A percentile compares a stretch with the other conserved stretches of the same genome.
phyloP scores from a whole-genome alignment of 441 rosid genomes.

The Erodium moschatum region DNA sequence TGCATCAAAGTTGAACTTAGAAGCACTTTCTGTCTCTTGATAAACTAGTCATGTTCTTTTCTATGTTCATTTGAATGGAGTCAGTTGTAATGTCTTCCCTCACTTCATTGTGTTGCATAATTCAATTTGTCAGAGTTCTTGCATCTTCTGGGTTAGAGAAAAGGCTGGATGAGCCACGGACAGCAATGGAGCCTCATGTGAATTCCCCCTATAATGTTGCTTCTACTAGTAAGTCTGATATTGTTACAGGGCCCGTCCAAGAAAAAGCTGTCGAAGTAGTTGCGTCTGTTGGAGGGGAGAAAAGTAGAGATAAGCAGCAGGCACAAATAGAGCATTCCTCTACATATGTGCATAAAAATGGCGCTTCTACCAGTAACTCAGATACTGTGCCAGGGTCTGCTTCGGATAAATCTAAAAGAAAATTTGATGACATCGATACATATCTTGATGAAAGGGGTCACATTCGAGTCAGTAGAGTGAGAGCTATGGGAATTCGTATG shows the following conservation, averaged over 20 bases:
- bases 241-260: conserved; percentile 26
- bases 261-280: conserved; percentile 27
- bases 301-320: conserved; percentile 34
- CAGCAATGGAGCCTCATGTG: conserved; percentile 24
- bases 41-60: conserved; percentile 8
- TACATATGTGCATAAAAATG: conserved; percentile 27
- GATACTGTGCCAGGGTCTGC: conserved; percentile 29
- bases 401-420: conserved; percentile 30
- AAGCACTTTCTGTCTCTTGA: conserved; percentile 10
- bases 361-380: conserved; percentile 32
- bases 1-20: neutral
- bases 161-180: conserved; percentile 33
- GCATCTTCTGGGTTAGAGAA: conserved; percentile 46
- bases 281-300: conserved; percentile 32
- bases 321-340: conserved; percentile 23
- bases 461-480: conserved; percentile 57
- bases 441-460: conserved; percentile 79
- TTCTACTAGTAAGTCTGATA: conserved; percentile 33
- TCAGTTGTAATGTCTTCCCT: conserved; percentile 16
- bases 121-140: conserved; percentile 43
- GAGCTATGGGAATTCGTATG: conserved; percentile 93
- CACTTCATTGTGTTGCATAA: conserved; percentile 13
- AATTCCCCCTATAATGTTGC: conserved; percentile 27
- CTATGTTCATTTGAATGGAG: conserved; percentile 1
- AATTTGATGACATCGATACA: conserved; percentile 59